phyloP scores from a whole-genome alignment of 805 yeast species.

The Nakazawaea pomicola region DNA sequence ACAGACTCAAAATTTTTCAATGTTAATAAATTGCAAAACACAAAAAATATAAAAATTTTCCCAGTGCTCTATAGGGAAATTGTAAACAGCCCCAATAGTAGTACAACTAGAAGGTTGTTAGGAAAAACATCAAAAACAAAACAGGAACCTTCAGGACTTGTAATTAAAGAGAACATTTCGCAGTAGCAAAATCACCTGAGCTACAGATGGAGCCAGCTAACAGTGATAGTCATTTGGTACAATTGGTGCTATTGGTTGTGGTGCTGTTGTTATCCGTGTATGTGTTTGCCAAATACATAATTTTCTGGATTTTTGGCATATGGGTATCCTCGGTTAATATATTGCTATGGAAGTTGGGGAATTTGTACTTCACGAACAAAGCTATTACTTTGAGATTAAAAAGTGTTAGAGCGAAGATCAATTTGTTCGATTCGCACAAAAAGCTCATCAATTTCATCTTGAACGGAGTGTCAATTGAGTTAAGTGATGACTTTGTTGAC shows the following conservation, averaged over 20 bases:
- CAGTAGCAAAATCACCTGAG: too few relatives aligned
- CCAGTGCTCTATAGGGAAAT: background rate
- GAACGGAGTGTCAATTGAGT: constrained; percentile 9
- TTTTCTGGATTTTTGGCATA: constrained; percentile 19
- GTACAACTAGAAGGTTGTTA: too few relatives aligned
- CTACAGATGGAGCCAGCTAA: background rate
- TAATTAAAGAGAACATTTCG: too few relatives aligned
- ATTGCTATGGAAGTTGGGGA: constrained; percentile 19
- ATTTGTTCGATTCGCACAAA: constrained; percentile 12
- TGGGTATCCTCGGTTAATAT: constrained; percentile 25
- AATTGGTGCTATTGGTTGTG: background rate
- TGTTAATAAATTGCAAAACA: background rate
- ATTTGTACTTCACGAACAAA: constrained; percentile 14
- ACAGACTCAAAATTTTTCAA: constrained; percentile 6
- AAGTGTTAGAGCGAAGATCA: constrained; percentile 12
- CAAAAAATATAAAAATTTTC: background rate
- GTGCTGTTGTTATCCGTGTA: background rate
- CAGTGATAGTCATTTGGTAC: background rate
- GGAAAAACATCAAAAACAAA: background rate
- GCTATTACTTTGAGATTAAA: constrained; percentile 1
- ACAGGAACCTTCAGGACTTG: too few relatives aligned
- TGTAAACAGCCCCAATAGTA: background rate
- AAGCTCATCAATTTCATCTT: constrained; percentile 15
- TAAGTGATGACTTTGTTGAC: constrained; percentile 4
- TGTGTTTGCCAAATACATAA: background rate